Conservation (phyloP, 1,139 yeast species). For the Blastobotrys elegans region DNA sequence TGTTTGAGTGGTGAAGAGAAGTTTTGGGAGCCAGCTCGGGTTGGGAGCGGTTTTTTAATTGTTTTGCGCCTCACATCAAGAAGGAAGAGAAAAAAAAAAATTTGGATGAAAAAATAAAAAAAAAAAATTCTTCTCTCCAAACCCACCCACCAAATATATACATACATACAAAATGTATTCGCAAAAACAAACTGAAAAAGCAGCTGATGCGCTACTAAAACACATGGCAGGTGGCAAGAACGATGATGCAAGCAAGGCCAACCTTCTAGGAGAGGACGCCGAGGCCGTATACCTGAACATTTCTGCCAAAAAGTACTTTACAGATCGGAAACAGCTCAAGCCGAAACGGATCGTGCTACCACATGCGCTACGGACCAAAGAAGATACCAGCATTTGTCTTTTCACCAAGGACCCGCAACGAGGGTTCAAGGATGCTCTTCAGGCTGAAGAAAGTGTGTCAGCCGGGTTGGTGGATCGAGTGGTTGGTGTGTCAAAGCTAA, state of each 20-base stretch:
- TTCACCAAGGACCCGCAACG: conserved; percentile 68
- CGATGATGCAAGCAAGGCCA: conserved; percentile 18
- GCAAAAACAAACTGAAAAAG: conserved; percentile 28
- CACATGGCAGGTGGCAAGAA: conserved; percentile 27
- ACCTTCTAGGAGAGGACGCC: conserved; percentile 41
- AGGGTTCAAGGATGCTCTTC: conserved; percentile 53
- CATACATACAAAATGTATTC: conserved; percentile 10
- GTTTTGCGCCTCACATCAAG: too few species aligned
- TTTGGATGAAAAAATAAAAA: conserved; percentile 7
- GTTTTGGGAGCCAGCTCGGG: too few species aligned
- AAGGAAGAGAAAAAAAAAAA: background rate
- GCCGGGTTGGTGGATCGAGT: conserved; percentile 32
- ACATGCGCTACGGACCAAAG: conserved; percentile 44
- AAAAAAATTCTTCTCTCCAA: conserved; percentile 7
- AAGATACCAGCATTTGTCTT: conserved; percentile 55
- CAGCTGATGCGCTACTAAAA: conserved; percentile 35
- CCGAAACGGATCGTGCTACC: conserved; percentile 59
- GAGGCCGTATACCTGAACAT: conserved; percentile 49
- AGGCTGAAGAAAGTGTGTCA: conserved; percentile 44
- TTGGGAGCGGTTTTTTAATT: too few species aligned
- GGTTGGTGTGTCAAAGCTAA: conserved; percentile 39
- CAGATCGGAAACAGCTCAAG: conserved; percentile 62
- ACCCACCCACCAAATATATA: background rate
- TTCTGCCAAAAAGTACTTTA: conserved; percentile 58
- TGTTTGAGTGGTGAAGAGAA: too few species aligned